These are phyloP conservation scores for Leavenworthia alabamica DNA, from an alignment of 345 rosid species.

Conservation along the genomic window DNA sequence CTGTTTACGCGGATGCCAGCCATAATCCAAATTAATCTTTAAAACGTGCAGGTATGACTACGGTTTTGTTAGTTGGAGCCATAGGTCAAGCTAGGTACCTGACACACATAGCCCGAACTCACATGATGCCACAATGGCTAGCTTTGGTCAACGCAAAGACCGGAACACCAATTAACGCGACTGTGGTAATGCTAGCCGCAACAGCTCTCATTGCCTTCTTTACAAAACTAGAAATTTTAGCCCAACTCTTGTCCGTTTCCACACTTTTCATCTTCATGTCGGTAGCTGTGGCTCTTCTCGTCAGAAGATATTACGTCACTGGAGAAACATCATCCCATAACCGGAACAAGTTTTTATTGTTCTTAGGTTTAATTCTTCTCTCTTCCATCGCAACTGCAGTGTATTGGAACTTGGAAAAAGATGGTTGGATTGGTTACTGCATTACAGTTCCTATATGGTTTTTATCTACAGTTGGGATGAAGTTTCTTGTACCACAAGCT, in stretches of 20 bases:
- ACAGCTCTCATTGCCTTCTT: constrained; percentile 68
- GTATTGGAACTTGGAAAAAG: constrained; percentile 43
- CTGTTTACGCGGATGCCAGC: no score
- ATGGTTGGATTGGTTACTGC: constrained; percentile 54
- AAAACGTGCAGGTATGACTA: constrained; percentile 48
- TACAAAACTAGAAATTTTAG: constrained; percentile 48
- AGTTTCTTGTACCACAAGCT: constrained; percentile 51
- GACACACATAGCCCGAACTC: constrained; percentile 84
- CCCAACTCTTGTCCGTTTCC: constrained; percentile 62
- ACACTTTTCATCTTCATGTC: constrained; percentile 78
- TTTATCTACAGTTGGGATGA: constrained; percentile 37
- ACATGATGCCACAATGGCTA: constrained; percentile 87
- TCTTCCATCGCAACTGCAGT: constrained; percentile 43
- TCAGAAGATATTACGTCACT: constrained; percentile 62
- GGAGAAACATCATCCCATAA: constrained; percentile 42
- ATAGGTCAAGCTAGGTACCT: constrained; percentile 80
- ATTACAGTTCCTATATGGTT: constrained; percentile 59
- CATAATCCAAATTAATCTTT: no score
- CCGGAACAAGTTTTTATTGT: constrained; percentile 40
- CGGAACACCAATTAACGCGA: constrained; percentile 72
- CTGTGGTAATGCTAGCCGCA: constrained; percentile 49
- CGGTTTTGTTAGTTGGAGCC: constrained; percentile 61
- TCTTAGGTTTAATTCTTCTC: constrained; percentile 39
- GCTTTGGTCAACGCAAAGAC: constrained; percentile 56
- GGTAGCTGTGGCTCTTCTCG: constrained; percentile 64